phyloP scores from a whole-genome alignment of 139 green algal species.

The Spirogloea muscicola region DNA sequence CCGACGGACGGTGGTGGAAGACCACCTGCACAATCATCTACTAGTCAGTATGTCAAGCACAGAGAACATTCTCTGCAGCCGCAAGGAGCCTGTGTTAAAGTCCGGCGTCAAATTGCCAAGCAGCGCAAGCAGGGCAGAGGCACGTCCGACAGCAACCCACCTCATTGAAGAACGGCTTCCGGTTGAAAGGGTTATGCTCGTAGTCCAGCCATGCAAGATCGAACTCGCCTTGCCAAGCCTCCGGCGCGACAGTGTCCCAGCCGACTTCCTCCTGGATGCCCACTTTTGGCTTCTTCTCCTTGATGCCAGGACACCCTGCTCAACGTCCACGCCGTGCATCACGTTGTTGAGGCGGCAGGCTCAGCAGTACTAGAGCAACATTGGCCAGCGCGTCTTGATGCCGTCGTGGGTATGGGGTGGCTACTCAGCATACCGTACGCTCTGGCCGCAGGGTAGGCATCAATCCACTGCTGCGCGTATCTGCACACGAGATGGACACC shows the following conservation, averaged over 20 bases:
- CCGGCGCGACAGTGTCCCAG: slow-evolving; percentile 7
- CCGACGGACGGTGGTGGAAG: slow-evolving; percentile 49
- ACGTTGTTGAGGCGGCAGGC: too few relatives aligned
- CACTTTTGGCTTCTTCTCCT: slow-evolving; percentile 46
- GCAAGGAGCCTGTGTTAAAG: too few relatives aligned
- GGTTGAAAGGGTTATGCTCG: slow-evolving; percentile 55
- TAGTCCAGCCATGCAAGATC: slow-evolving; percentile 47
- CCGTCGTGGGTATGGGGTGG: too few relatives aligned
- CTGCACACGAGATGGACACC: neutral
- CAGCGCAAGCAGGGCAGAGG: too few relatives aligned
- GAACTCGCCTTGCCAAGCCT: slow-evolving; percentile 55
- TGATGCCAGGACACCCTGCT: slow-evolving; percentile 52
- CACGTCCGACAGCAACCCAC: slow-evolving; percentile 16
- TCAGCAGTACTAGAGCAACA: too few relatives aligned
- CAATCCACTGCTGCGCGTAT: slow-evolving; percentile 54
- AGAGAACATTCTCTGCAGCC: too few relatives aligned
- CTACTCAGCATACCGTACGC: slow-evolving; percentile 40
- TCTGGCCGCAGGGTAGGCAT: slow-evolving; percentile 52
- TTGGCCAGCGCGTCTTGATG: too few relatives aligned
- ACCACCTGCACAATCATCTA: slow-evolving; percentile 33
- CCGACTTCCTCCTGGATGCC: slow-evolving; percentile 42
- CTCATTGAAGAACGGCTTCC: slow-evolving; percentile 67
- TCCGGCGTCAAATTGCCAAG: too few relatives aligned
- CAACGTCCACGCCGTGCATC: too few relatives aligned
- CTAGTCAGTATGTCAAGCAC: too few relatives aligned